Evolutionary conservation across 768 basidiomycete species (phyloP), one percentile per base, ranked within the genome.

Genomic region (Boletus reticulatus): DNA sequence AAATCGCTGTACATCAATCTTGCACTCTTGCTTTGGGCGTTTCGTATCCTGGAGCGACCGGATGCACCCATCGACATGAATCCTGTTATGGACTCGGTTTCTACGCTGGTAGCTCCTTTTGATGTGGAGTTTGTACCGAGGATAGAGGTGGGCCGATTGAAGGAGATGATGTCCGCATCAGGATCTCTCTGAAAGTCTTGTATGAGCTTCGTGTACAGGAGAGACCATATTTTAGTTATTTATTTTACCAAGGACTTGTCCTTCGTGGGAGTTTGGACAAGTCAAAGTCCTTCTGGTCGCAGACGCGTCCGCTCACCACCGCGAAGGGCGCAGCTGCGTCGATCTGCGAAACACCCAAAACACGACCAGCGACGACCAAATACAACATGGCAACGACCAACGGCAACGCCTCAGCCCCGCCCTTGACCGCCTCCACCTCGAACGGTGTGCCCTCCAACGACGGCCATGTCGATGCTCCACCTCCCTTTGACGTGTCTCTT

Each of bases 401-500:
- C 27, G 65, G 62, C 57, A 62, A 61, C 22, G 61, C 59, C 48
- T 20, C 65, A 7, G 56, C 64, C 43, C 66, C 72, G 44, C 57
- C 71, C 48, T 61, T 71, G 58, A 64, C 70, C 29, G 57, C 55
- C 20, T 66, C 72, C 24, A 58, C 59, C 13, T 69, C 72, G 32
- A 72, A 72, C 20, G 70, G 71, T 43, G 52, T 46, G 12, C 49
- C 61, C 16, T 32, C 62, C 6, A 62, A 65, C 32, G 70, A 73
- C 42, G 62, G 69, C 55, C 65, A 71, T 31, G 68, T 75, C 51
- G 73, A 75, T 60, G 63, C 80, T 8, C 66, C 78, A 27, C 67
- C 72, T 13, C 66, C 66, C 0, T 92, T 92, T 69, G 90, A 94
- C 71, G 69, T 87, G 11, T 76, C 80, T 29, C 71, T 87, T 53